These are phyloP conservation scores for Aspergillus saccharolyticus DNA, from an alignment of 495 filamentous ascomycete species.

Conservation along the genomic window DNA sequence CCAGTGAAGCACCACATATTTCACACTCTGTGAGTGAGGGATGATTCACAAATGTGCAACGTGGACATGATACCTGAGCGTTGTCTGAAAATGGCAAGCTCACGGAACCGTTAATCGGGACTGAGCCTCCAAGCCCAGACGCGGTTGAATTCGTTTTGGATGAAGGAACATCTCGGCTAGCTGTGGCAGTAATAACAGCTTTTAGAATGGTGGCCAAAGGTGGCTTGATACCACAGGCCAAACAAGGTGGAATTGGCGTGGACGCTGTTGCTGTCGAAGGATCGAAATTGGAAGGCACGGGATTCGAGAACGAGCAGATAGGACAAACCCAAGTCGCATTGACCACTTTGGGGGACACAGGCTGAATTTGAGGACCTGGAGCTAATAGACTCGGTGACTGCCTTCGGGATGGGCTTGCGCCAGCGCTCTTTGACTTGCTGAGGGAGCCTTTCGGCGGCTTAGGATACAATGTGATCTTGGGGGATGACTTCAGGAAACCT, in stretches of 20 bases:
- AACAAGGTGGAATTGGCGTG: slow-evolving; percentile 76
- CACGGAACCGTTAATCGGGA: slow-evolving; percentile 10
- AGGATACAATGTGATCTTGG: slow-evolving; percentile 84
- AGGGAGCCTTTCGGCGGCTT: slow-evolving; percentile 59
- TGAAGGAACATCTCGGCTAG: slow-evolving; percentile 43
- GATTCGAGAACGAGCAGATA: slow-evolving; percentile 97
- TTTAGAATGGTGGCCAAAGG: slow-evolving; percentile 76
- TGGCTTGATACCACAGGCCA: slow-evolving; percentile 92
- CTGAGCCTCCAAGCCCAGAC: slow-evolving; percentile 3
- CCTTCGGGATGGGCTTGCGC: slow-evolving; percentile 31
- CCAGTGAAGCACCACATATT: slow-evolving; percentile 78
- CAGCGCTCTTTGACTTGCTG: slow-evolving; percentile 30
- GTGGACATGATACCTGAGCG: slow-evolving; percentile 56
- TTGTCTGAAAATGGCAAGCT: not conserved
- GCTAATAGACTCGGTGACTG: slow-evolving; percentile 26
- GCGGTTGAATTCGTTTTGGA: slow-evolving; percentile 16
- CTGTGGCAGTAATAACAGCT: slow-evolving; percentile 67
- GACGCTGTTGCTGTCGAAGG: slow-evolving; percentile 67
- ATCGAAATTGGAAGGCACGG: slow-evolving; percentile 88
- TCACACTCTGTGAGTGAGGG: slow-evolving; percentile 82
- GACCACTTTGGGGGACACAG: slow-evolving; percentile 27
- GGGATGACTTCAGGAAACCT: slow-evolving; percentile 89
- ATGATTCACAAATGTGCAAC: slow-evolving; percentile 94
- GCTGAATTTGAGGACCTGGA: slow-evolving; percentile 13
- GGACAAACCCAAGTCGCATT: slow-evolving; percentile 95